A percentile compares a stretch with the other conserved stretches of the same genome.
Evolutionary conservation across 306 rosid species (phyloP).

Genomic region (Prunus mira): DNA sequence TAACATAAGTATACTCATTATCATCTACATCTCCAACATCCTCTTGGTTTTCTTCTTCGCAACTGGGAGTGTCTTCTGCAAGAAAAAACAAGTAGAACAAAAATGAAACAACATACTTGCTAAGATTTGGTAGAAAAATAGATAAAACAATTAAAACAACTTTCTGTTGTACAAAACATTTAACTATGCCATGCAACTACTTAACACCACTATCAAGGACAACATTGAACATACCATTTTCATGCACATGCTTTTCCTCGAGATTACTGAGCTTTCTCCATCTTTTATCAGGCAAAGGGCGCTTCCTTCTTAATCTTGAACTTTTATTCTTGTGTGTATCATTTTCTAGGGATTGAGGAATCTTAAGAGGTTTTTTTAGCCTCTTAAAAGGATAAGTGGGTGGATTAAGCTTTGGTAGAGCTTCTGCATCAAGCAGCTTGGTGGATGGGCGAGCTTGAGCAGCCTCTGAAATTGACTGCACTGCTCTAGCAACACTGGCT

Average conservation of each 20-base stretch:
- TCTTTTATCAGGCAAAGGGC: constrained; percentile 85
- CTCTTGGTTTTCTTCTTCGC: constrained; percentile 54
- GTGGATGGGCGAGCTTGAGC: constrained; percentile 88
- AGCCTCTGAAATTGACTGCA: constrained; percentile 64
- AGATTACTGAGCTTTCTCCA: constrained; percentile 67
- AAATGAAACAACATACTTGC: background rate
- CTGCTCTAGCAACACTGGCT: constrained; percentile 69
- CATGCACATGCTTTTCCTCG: constrained; percentile 50
- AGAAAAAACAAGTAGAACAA: constrained; percentile 6
- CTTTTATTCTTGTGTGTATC: constrained; percentile 35
- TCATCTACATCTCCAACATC: constrained; percentile 46
- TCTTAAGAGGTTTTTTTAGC: constrained; percentile 52
- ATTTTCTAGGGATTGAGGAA: constrained; percentile 39
- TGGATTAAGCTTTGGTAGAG: constrained; percentile 77
- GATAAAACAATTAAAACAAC: constrained; percentile 1
- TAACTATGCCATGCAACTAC: constrained; percentile 14
- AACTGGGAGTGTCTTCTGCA: constrained; percentile 58
- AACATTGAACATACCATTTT: constrained; percentile 51
- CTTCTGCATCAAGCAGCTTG: constrained; percentile 67
- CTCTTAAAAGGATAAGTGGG: constrained; percentile 79
- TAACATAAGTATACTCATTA: constrained; percentile 53
- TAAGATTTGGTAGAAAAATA: background rate
- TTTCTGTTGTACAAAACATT: background rate
- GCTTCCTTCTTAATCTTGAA: constrained; percentile 45
- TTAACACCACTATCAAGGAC: background rate